These are phyloP conservation scores for Penstemon barbatus DNA, from an alignment of 257 asterid species.

Conservation along the genomic window DNA sequence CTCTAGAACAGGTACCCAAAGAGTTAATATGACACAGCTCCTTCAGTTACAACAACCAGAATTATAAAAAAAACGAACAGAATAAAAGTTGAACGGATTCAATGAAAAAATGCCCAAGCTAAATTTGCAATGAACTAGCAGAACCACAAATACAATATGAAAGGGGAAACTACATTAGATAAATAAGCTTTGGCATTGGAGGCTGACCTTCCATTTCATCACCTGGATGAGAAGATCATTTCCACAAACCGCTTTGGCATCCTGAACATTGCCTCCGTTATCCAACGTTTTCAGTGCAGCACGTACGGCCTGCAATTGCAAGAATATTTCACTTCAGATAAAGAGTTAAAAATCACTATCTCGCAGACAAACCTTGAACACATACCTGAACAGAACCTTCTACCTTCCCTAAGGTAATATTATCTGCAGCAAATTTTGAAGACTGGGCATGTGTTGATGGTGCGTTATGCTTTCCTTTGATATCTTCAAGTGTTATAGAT, in stretches of 20 bases:
- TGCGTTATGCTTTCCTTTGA: constrained; percentile 37
- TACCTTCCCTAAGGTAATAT: constrained; percentile 73
- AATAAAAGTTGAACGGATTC: not conserved
- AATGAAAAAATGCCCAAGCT: not conserved
- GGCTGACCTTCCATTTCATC: constrained; percentile 66
- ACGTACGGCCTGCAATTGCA: constrained; percentile 61
- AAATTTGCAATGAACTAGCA: constrained; percentile 3
- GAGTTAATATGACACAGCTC: constrained; percentile 9
- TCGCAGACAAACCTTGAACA: constrained; percentile 15
- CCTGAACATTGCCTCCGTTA: constrained; percentile 66
- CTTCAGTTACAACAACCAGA: constrained; percentile 11
- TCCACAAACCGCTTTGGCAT: constrained; percentile 83
- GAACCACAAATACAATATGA: constrained; percentile 2
- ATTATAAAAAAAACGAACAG: not conserved
- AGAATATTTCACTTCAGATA: constrained; percentile 13
- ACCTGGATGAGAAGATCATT: constrained; percentile 68
- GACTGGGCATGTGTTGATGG: constrained; percentile 52
- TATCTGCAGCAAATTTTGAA: constrained; percentile 43
- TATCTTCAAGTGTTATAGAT: constrained; percentile 48
- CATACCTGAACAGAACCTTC: constrained; percentile 78
- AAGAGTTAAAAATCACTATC: constrained; percentile 11
- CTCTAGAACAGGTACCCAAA: not conserved
- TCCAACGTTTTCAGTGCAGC: constrained; percentile 69
- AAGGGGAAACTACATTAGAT: constrained; percentile 6
- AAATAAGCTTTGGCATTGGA: constrained; percentile 9